Evolutionary conservation across 441 rosid genomes (phyloP).

Genomic region (Corymbia calophylla): DNA sequence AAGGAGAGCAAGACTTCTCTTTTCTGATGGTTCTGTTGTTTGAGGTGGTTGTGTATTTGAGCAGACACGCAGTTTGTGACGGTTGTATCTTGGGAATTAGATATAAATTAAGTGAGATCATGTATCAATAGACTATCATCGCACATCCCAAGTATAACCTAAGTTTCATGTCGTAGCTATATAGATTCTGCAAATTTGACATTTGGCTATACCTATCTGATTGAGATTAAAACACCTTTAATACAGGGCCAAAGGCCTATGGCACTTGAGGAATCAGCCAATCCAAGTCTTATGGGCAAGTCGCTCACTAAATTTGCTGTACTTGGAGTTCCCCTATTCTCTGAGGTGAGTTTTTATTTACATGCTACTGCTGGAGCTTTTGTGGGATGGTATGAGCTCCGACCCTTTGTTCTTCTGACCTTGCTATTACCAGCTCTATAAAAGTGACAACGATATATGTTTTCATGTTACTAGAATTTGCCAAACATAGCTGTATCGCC

Average conservation of each 20-base stretch:
- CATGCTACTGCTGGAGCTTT: not conserved
- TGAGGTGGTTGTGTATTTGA: not conserved
- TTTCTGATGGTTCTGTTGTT: not conserved
- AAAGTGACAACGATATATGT: not conserved
- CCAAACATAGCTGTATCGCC: constrained; percentile 34
- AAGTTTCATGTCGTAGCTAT: not conserved
- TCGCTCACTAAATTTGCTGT: constrained; percentile 73
- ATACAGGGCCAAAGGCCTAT: constrained; percentile 24
- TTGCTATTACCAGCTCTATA: not conserved
- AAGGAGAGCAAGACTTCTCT: not conserved
- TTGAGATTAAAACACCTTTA: constrained; percentile 21
- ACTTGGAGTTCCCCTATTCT: constrained; percentile 50
- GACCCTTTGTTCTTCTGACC: not conserved
- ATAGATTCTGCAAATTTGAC: not conserved
- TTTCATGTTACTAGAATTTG: constrained; percentile 42
- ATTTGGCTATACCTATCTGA: constrained; percentile 23
- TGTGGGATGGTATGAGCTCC: not conserved
- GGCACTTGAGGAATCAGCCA: constrained; percentile 27
- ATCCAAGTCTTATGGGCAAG: constrained; percentile 41
- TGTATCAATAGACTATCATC: not conserved
- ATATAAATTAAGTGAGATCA: not conserved
- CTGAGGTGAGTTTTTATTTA: constrained; percentile 31
- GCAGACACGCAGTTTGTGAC: not conserved
- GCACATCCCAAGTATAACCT: not conserved
- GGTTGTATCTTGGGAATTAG: not conserved